Base-by-base conservation (phyloP, 331 rosid species). In the Dryas integrifolia region DNA sequence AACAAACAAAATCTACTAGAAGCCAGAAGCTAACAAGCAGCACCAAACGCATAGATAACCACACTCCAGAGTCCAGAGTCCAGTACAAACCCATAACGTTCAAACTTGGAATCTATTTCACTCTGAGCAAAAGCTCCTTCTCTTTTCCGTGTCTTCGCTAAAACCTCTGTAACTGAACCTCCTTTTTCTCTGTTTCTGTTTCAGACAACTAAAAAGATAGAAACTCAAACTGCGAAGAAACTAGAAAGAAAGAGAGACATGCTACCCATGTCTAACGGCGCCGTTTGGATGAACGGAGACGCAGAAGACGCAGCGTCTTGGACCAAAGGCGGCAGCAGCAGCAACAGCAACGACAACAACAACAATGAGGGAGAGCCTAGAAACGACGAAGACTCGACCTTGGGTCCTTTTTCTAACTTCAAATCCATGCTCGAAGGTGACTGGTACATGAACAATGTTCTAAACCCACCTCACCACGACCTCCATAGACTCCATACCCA, bases 361-460 rank as follows among this genome's bases (percentile, higher is more conserved):
- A 73, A 66, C 52, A 30, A 30, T 30, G 81, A 84, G 45, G 76
- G 73, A 48, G 80, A 80, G 9, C 35, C 49, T 39, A 48, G 35
- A 56, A 72, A 56, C 35, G 76, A 75, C 46, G 70, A 85, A 2
- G 69, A 76, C 72, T 68, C 77, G 79, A 61, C 80, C 71, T 63
- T 78, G 71, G 84, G 67, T 44, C 73, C 92, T 65, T 72, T 85
- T 15, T 69, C 82, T 58, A 76, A 85, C 80, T 86, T 81, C 85
- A 88, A 88, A 80, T 85, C 89, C 76, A 82, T 85, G 80, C 80
- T 82, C 6, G 85, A 84, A 51, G 44, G 68, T 78, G 95, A 85
- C 69, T 89, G 90, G 86, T 83, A 45, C 80, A 52, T 70, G 49
- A 77, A 81, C 73, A 44, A 75, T 39, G 57, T 80, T 58, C 38